phyloP scores from a whole-genome alignment of 1,284 basidiomycete species.

The Ceratobasidium papillatum region DNA sequence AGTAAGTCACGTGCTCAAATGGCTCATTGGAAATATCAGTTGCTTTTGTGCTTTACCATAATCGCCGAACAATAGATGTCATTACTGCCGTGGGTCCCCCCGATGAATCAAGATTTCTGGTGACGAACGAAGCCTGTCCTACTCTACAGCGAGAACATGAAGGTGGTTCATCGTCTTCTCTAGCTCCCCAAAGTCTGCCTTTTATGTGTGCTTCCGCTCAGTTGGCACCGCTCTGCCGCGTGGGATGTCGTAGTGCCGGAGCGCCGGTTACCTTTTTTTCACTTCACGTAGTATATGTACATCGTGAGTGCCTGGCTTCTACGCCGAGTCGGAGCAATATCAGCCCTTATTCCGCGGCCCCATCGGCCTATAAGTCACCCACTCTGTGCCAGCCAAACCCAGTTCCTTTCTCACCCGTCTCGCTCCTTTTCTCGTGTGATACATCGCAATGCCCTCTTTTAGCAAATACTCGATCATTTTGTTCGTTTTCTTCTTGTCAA shows the following conservation, averaged over 20 bases:
- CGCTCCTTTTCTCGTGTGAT: not conserved
- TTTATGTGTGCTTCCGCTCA: too few relatives aligned
- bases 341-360: not conserved
- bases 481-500: not conserved
- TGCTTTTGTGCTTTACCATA: not conserved
- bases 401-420: conserved; percentile 27
- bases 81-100: not conserved
- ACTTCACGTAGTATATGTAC: not conserved
- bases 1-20: too few relatives aligned
- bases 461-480: not conserved
- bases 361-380: conserved; percentile 22
- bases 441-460: conserved; percentile 18
- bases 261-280: too few relatives aligned
- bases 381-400: not conserved
- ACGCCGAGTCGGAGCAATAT: not conserved
- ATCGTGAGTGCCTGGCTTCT: not conserved
- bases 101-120: not conserved
- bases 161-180: too few relatives aligned
- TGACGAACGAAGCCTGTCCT: too few relatives aligned
- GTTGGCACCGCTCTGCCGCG: too few relatives aligned
- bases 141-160: too few relatives aligned
- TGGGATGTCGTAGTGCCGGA: too few relatives aligned
- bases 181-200: too few relatives aligned
- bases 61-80: conserved; percentile 11
- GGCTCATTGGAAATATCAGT: not conserved